Conservation (phyloP, 75 land plant species). For the Gnetum montanum region DNA sequence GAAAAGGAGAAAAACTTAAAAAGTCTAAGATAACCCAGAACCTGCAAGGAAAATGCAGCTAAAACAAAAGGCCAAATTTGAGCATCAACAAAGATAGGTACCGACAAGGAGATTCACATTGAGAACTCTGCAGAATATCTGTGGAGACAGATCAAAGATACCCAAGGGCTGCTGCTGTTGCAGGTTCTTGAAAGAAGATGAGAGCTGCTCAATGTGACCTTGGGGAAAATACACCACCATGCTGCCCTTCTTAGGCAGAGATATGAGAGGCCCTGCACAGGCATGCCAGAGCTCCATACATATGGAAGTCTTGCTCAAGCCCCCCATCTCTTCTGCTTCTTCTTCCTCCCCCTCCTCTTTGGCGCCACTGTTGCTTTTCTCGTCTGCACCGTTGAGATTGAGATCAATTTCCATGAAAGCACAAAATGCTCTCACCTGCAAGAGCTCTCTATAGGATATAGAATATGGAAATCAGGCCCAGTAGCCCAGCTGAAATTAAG, state of each 20-base stretch:
- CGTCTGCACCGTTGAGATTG: conserved; percentile 27
- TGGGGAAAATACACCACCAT: conserved; percentile 85
- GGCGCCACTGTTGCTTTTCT: conserved; percentile 16
- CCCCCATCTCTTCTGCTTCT: conserved; percentile 5
- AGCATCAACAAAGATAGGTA: background rate
- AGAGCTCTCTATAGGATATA: background rate
- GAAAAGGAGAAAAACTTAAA: too few species aligned
- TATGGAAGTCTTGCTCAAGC: conserved; percentile 19
- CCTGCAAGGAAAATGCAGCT: background rate
- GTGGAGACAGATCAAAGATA: conserved; percentile 45
- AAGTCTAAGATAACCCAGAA: background rate
- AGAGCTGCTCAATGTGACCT: conserved; percentile 69
- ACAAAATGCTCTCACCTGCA: background rate
- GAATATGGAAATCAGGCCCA: conserved; percentile 1
- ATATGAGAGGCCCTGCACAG: conserved; percentile 74
- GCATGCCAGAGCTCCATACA: conserved; percentile 88
- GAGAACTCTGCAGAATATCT: conserved; percentile 66
- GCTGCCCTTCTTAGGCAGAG: conserved; percentile 63
- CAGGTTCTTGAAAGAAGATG: background rate
- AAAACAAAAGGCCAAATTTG: background rate
- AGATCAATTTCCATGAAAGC: conserved; percentile 65
- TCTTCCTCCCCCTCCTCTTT: conserved; percentile 12
- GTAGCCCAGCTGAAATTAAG: background rate
- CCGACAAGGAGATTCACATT: conserved; percentile 66
- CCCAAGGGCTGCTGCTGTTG: conserved; percentile 5